phyloP scores from a whole-genome alignment of 2,329 filamentous ascomycete species.

The Fusarium guadeloupense region DNA sequence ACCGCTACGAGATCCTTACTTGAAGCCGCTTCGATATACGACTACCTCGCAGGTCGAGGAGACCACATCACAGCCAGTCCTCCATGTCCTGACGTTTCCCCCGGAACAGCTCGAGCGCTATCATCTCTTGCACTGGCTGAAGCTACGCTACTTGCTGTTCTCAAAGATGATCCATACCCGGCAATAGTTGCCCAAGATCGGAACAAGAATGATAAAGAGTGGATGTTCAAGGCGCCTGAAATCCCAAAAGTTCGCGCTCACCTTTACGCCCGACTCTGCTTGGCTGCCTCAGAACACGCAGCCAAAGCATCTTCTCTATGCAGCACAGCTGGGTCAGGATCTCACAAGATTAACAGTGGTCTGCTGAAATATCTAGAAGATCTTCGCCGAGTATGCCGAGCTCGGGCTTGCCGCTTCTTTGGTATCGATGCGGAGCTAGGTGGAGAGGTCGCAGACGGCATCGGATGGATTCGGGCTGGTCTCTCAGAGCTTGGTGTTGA shows the following conservation, averaged over 20 bases:
- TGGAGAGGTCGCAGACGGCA: constrained; percentile 82
- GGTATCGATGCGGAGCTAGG: constrained; percentile 87
- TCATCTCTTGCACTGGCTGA: constrained; percentile 80
- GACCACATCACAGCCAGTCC: constrained; percentile 53
- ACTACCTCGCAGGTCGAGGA: constrained; percentile 70
- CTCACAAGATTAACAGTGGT: constrained; percentile 68
- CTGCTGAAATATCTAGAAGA: constrained; percentile 80
- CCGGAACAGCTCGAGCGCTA: constrained; percentile 64
- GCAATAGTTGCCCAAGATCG: constrained; percentile 81
- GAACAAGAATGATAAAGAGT: constrained; percentile 86
- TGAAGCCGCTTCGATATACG: constrained; percentile 80
- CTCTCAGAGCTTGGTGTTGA: constrained; percentile 77
- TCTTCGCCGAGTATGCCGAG: constrained; percentile 76
- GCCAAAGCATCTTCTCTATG: constrained; percentile 70
- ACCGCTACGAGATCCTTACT: constrained; percentile 81
- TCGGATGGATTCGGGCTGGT: constrained; percentile 86
- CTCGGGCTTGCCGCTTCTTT: constrained; percentile 89
- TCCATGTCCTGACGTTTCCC: constrained; percentile 63
- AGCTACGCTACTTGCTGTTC: constrained; percentile 86
- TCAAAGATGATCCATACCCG: constrained; percentile 95
- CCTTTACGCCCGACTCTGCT: constrained; percentile 85
- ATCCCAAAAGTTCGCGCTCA: constrained; percentile 90
- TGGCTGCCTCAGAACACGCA: constrained; percentile 89
- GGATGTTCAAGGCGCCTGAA: constrained; percentile 93
- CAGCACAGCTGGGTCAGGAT: constrained; percentile 49